A percentile compares a stretch with the other conserved stretches of the same genome.
Evolutionary conservation across 495 filamentous ascomycete species (phyloP).

Genomic region (Bombardia bombarda): DNA sequence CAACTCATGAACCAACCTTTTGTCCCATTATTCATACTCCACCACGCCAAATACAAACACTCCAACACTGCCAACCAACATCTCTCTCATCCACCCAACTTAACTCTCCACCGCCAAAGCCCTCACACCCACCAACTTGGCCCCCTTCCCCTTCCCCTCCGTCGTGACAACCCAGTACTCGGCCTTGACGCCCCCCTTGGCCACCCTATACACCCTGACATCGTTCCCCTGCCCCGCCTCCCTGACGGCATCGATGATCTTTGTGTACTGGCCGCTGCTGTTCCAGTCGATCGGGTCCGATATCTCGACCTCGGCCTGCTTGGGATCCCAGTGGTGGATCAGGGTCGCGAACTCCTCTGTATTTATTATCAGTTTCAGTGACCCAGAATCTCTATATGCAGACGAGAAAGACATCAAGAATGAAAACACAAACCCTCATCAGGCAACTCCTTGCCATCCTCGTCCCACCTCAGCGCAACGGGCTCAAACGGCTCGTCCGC

Average conservation of each 20-base stretch:
- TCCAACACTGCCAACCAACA: background rate
- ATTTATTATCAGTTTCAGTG: background rate
- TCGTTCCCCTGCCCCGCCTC: conserved; percentile 51
- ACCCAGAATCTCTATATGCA: conserved; percentile 1
- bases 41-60: background rate
- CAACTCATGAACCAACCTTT: too few species aligned
- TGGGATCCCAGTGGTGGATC: conserved; percentile 42
- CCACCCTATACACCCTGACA: conserved; percentile 65
- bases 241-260: conserved; percentile 49
- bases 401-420: conserved; percentile 1
- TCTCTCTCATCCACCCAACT: background rate
- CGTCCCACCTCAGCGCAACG: conserved; percentile 58
- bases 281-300: conserved; percentile 55
- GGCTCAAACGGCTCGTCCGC: conserved; percentile 78
- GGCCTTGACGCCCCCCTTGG: conserved; percentile 48
- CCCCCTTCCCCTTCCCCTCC: conserved; percentile 37
- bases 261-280: conserved; percentile 47
- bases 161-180: conserved; percentile 68
- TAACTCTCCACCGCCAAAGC: conserved; percentile 59
- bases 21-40: background rate
- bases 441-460: conserved; percentile 45
- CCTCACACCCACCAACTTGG: conserved; percentile 64
- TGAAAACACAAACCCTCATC: conserved; percentile 45
- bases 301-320: conserved; percentile 43
- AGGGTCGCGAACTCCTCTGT: conserved; percentile 51